These are phyloP conservation scores for Seiridium cupressi DNA, from an alignment of 2,329 filamentous ascomycete genomes.

Conservation along the genomic window DNA sequence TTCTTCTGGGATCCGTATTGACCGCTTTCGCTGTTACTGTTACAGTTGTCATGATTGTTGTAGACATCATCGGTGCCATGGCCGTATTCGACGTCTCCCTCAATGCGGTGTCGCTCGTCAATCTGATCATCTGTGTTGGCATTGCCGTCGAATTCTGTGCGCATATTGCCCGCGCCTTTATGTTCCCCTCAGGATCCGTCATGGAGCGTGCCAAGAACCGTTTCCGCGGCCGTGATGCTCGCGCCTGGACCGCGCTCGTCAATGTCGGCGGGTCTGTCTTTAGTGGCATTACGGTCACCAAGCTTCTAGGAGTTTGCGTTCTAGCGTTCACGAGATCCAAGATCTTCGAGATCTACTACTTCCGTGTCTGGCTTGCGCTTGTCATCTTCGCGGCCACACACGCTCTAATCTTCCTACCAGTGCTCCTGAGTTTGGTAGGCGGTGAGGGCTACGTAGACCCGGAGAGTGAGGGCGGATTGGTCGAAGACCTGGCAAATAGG, in stretches of 20 bases:
- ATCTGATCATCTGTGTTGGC: slow-evolving; percentile 94
- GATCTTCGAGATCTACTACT: slow-evolving; percentile 99
- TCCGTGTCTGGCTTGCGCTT: slow-evolving; percentile 90
- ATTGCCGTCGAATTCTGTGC: slow-evolving; percentile 98
- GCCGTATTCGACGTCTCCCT: slow-evolving; percentile 83
- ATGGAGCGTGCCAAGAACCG: slow-evolving; percentile 77
- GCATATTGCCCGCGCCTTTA: slow-evolving; percentile 93
- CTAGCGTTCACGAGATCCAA: slow-evolving; percentile 94
- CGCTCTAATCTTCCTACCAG: slow-evolving; percentile 87
- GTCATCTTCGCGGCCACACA: slow-evolving; percentile 87
- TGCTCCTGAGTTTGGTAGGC: slow-evolving; percentile 80
- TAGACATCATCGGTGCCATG: slow-evolving; percentile 96
- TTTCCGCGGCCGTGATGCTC: slow-evolving; percentile 78
- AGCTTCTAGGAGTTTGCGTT: slow-evolving; percentile 87
- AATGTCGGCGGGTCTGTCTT: slow-evolving; percentile 95
- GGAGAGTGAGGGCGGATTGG: slow-evolving; percentile 82
- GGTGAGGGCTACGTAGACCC: slow-evolving; percentile 86
- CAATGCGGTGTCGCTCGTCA: slow-evolving; percentile 93
- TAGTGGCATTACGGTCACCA: slow-evolving; percentile 93
- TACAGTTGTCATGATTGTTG: slow-evolving; percentile 89
- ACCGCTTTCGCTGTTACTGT: slow-evolving; percentile 81
- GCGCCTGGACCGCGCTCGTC: slow-evolving; percentile 89
- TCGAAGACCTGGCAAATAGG: slow-evolving; percentile 81
- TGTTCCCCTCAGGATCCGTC: slow-evolving; percentile 80
- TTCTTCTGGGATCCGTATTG: slow-evolving; percentile 78